Evolutionary conservation across 768 basidiomycete genomes (phyloP).

Genomic region (Crepidotus variabilis): DNA sequence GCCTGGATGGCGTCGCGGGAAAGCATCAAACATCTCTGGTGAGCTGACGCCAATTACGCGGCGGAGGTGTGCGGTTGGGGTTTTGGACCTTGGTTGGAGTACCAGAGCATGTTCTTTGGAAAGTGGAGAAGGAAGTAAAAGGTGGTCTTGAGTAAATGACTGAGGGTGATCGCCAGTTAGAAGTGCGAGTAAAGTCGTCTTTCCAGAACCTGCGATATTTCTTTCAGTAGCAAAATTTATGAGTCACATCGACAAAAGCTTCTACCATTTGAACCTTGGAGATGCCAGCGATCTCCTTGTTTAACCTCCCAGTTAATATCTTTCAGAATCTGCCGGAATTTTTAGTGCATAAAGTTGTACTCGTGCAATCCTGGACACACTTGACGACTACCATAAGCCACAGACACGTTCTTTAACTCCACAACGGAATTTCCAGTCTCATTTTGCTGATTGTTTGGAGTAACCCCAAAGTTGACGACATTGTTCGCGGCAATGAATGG

Average conservation of each 20-base stretch:
- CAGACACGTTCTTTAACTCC: slow-evolving; percentile 60
- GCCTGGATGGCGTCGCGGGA: slow-evolving; percentile 41
- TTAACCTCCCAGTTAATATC: slow-evolving; percentile 80
- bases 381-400: slow-evolving; percentile 65
- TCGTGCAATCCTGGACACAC: slow-evolving; percentile 28
- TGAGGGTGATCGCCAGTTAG: slow-evolving; percentile 95
- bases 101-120: slow-evolving; percentile 34
- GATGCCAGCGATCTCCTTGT: slow-evolving; percentile 84
- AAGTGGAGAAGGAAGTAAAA: slow-evolving; percentile 37
- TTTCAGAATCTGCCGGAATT: slow-evolving; percentile 57
- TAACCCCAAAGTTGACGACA: background rate
- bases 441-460: background rate
- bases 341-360: background rate
- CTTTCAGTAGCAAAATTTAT: background rate
- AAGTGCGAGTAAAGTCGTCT: slow-evolving; percentile 88
- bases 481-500: slow-evolving; percentile 1
- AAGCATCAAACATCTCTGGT: slow-evolving; percentile 89
- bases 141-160: slow-evolving; percentile 71
- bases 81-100: slow-evolving; percentile 52
- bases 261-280: slow-evolving; percentile 83
- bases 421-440: slow-evolving; percentile 34
- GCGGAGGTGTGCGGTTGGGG: slow-evolving; percentile 66
- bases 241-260: slow-evolving; percentile 3
- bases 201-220: slow-evolving; percentile 70
- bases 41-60: slow-evolving; percentile 74